Conservation (phyloP, 2,329 filamentous ascomycete genomes). For the Diplodia sapinea region DNA sequence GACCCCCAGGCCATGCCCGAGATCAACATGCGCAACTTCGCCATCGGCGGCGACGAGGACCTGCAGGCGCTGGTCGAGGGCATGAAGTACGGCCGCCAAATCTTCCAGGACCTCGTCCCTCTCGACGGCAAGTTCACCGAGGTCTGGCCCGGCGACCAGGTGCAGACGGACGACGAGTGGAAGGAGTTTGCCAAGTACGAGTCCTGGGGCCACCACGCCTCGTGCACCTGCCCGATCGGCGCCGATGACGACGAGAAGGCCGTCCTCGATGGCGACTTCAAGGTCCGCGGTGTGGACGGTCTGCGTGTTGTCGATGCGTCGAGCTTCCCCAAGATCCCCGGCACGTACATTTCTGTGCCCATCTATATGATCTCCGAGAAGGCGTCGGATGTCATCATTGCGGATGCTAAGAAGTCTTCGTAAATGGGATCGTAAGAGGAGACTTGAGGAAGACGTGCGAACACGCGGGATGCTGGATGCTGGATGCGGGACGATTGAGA, state of each 20-base stretch:
- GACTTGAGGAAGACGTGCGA: background rate
- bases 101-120: slow-evolving; percentile 36
- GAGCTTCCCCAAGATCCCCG: slow-evolving; percentile 63
- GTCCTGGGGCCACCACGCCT: slow-evolving; percentile 60
- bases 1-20: slow-evolving; percentile 69
- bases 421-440: background rate
- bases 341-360: slow-evolving; percentile 58
- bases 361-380: slow-evolving; percentile 66
- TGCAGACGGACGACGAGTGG: slow-evolving; percentile 52
- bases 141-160: slow-evolving; percentile 51
- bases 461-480: slow-evolving; percentile 1
- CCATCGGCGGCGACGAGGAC: slow-evolving; percentile 58
- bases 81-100: slow-evolving; percentile 58
- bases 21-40: slow-evolving; percentile 56
- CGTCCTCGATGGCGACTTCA: slow-evolving; percentile 63
- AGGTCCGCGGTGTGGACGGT: slow-evolving; percentile 61
- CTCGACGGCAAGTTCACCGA: slow-evolving; percentile 47
- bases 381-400: slow-evolving; percentile 57
- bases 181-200: slow-evolving; percentile 41
- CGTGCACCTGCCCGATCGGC: slow-evolving; percentile 63
- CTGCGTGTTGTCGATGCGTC: slow-evolving; percentile 68
- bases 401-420: slow-evolving; percentile 5
- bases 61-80: slow-evolving; percentile 62
- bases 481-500: background rate
- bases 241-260: slow-evolving; percentile 59